Base-by-base conservation (phyloP, 2,329 filamentous ascomycete genomes). In the Scedosporium minutisporum region DNA sequence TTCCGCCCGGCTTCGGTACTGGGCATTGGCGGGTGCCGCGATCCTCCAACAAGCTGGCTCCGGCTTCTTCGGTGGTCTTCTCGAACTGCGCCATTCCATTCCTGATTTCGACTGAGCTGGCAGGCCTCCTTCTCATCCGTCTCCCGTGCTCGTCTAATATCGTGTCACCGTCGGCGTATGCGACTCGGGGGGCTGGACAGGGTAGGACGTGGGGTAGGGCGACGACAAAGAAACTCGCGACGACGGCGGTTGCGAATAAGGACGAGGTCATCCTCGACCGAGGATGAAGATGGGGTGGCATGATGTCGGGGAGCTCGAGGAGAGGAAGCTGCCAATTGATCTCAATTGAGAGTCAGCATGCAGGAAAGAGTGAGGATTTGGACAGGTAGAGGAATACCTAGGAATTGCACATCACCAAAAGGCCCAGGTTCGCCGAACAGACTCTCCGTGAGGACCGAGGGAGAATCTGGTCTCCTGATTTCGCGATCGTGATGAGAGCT, bases 181-280 rank as follows among this genome's bases (percentile, higher is more conserved):
- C 84, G 38, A 85, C 79, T 66, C 90, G 83, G 2, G 90, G 90
- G 57, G 91, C 90, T 1, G 95, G 95, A 72, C 95, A 99, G 1
- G 95, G 95, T 18, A 99, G 84, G 33, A 96, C 72, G 74, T 99
- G 95, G 23, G 95, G 95, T 55, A 96, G 80, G 33, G 86, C 91
- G 61, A 99, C 95, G 65, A 99, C 93, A 66, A 96, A 83, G 75
- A 99, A 96, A 68, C 90, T 95, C 38, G 92, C 87, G 65, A 90
- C 82, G 62, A 97, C 84, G 1, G 93, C 97, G n/a, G 89, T 91
- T 60, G 91, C 92, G 78, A 99, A 99, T 65, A 99, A 87, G 57
- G 92, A 95, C 63, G 90, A 93, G 69, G 95, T 99, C 78, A 91
- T 90, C 70, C 91, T 88, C 68, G 93, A 97, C 75, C 93, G 88